phyloP scores from a whole-genome alignment of 306 rosid genomes.

The Quercus berberidifolia region DNA sequence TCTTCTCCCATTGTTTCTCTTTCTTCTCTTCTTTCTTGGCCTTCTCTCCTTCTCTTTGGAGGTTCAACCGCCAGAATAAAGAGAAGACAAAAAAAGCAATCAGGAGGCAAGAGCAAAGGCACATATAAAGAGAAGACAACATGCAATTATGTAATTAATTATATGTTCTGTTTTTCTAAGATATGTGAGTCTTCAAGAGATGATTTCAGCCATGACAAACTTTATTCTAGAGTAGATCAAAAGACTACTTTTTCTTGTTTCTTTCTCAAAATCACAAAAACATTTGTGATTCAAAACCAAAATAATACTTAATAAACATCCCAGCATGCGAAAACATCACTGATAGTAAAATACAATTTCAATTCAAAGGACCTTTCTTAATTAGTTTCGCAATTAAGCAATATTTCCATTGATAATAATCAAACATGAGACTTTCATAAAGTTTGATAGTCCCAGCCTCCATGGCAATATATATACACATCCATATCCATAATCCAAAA shows the following conservation, averaged over 20 bases:
- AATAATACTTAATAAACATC: not conserved
- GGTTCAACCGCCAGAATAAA: not conserved
- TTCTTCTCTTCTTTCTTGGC: constrained; percentile 30
- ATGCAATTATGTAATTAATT: not conserved
- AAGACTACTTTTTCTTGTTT: not conserved
- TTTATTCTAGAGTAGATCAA: not conserved
- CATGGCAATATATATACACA: too few relatives aligned
- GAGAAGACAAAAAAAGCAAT: not conserved
- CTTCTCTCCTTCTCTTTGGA: constrained; percentile 17
- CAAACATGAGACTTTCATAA: too few relatives aligned
- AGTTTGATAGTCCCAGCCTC: too few relatives aligned
- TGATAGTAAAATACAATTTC: too few relatives aligned
- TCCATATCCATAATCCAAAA: too few relatives aligned
- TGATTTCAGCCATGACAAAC: not conserved
- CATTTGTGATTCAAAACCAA: not conserved
- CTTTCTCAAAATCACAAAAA: not conserved
- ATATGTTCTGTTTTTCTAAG: not conserved
- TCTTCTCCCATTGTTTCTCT: constrained; percentile 22
- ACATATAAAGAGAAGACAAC: not conserved
- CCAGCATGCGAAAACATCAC: too few relatives aligned
- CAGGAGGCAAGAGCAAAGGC: not conserved
- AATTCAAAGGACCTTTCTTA: too few relatives aligned
- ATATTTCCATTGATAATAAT: too few relatives aligned
- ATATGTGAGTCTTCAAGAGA: not conserved
- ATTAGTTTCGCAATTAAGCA: too few relatives aligned